Base-by-base conservation (phyloP, 805 yeast genomes). In the Pichia eremophila region DNA sequence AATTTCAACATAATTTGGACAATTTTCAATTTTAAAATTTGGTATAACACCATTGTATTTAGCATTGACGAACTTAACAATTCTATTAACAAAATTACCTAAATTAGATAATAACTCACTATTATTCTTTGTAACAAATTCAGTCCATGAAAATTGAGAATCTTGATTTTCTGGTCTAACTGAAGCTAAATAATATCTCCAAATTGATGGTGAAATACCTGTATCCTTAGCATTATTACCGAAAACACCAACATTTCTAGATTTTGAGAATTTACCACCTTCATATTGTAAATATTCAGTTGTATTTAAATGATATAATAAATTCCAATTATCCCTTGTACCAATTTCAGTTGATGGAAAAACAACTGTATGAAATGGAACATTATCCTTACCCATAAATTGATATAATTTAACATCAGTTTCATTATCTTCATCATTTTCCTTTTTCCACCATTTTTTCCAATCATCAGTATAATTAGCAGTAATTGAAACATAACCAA, bases 321-420 rank as follows among this genome's bases (percentile, higher is more conserved):
- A 82, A 50, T 96, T 89, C 98, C 98, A 93, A 43, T 73, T 60
- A 48, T 91, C 91, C 18, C 75, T 68, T 17, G 99, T 90, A 65
- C 98, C 99, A 41, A 93, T 70, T 68, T 82, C 84, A 28, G 95
- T 71, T 40, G 95, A 82, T 51, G 99, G 99, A 88, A 91, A 93
- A 48, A 93, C 95, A 48, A 93, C 99, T 1, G 96, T 85, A 65
- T 93, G 99, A 87, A 93, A 93, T 32, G 98, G 97, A 59, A 90
- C 97, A 63, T 93, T 93, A 68, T 93, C 99, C 67, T 93, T 93
- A 68, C 99, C 99, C 99, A 93, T 93, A 67, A 93, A 93, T 72
- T 93, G 99, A 66, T 86, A 88, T 56, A 93, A 72, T 55, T 85
- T 69, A 53, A 93, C 96, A 52, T 89, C 65, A 46, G 89, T 88